These are phyloP conservation scores for Schizophyllum commune DNA, from an alignment of 1,284 basidiomycete genomes.

Conservation along the genomic window DNA sequence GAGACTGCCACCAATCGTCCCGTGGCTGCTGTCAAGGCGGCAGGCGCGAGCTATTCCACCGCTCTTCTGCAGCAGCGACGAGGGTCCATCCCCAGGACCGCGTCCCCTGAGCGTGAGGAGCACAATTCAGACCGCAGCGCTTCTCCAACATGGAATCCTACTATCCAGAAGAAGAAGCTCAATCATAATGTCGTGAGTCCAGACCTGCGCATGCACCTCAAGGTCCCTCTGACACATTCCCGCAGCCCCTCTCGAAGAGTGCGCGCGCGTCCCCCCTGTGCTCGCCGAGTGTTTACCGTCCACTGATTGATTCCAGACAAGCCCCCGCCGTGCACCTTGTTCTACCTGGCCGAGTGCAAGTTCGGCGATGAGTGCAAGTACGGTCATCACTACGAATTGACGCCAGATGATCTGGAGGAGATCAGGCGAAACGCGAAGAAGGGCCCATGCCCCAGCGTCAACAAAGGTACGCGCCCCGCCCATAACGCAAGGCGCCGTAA, in stretches of 20 bases:
- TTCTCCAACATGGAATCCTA: not conserved
- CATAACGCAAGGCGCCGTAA: not conserved
- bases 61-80: not conserved
- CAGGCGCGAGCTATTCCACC: not conserved
- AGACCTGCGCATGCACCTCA: constrained; percentile 7
- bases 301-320: constrained; percentile 31
- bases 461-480: constrained; percentile 32
- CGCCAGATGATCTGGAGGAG: constrained; percentile 40
- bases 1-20: not conserved
- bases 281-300: constrained; percentile 12
- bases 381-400: constrained; percentile 48
- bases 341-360: constrained; percentile 50
- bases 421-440: constrained; percentile 48
- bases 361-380: constrained; percentile 52
- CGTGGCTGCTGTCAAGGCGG: not conserved
- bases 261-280: constrained; percentile 19
- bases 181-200: constrained; percentile 45
- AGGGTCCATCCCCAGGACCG: not conserved
- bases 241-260: constrained; percentile 51
- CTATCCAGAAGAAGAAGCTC: constrained; percentile 16
- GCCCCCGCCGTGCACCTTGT: constrained; percentile 55
- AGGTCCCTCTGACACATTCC: constrained; percentile 14
- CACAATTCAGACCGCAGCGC: constrained; percentile 1
- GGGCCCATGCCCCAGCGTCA: constrained; percentile 48
- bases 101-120: not conserved